phyloP scores from a whole-genome alignment of 768 basidiomycete species.

The Rhizopogon rudus region DNA sequence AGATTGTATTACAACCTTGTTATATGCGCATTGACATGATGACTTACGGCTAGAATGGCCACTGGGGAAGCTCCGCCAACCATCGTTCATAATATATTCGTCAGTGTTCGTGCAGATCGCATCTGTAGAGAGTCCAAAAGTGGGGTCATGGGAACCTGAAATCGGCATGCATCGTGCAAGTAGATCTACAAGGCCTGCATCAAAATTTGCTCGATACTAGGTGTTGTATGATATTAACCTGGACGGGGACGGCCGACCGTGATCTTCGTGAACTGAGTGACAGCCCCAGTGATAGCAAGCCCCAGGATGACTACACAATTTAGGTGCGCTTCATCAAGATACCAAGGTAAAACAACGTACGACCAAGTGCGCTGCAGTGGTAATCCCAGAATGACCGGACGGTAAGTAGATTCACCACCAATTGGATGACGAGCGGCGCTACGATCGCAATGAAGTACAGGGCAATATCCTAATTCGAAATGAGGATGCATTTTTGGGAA shows the following conservation, averaged over 20 bases:
- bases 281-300: slow-evolving; percentile 68
- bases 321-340: neutral
- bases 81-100: slow-evolving; percentile 58
- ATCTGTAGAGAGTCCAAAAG: slow-evolving; percentile 69
- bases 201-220: neutral
- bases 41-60: slow-evolving; percentile 82
- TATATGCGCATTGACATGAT: neutral
- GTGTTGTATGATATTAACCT: slow-evolving; percentile 34
- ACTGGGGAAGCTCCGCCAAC: slow-evolving; percentile 89
- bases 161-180: slow-evolving; percentile 56
- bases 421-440: slow-evolving; percentile 66
- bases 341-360: slow-evolving; percentile 32
- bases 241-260: slow-evolving; percentile 89
- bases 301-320: slow-evolving; percentile 55
- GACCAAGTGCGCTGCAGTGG: slow-evolving; percentile 56
- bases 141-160: slow-evolving; percentile 57
- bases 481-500: slow-evolving; percentile 4
- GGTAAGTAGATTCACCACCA: slow-evolving; percentile 64
- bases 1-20: neutral
- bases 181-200: slow-evolving; percentile 14
- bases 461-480: slow-evolving; percentile 35
- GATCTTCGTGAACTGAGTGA: slow-evolving; percentile 84
- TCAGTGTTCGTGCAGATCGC: slow-evolving; percentile 78
- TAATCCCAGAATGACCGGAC: slow-evolving; percentile 87
- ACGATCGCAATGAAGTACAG: slow-evolving; percentile 52